Percentiles rank a stretch among this genome's conserved stretches.
phyloP scores from a whole-genome alignment of 2,329 filamentous ascomycete genomes.

The Penicillium sp. region DNA sequence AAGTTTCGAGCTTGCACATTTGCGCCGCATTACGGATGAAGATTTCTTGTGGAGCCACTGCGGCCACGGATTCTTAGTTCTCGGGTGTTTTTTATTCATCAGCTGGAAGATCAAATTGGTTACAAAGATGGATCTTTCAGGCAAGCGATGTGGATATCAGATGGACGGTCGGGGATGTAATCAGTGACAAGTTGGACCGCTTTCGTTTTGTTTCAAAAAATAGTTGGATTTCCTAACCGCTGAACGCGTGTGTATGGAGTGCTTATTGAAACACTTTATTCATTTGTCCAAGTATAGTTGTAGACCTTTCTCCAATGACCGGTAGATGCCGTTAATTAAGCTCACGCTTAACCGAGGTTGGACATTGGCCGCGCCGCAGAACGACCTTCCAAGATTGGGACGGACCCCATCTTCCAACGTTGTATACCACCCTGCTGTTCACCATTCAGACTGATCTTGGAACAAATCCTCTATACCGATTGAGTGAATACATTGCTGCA shows the following conservation, averaged over 20 bases:
- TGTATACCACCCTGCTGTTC: background rate
- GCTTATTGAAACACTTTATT: slow-evolving; percentile 9
- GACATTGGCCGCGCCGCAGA: background rate
- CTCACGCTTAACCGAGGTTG: slow-evolving; percentile 17
- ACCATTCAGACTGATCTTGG: background rate
- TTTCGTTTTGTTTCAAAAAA: slow-evolving; percentile 18
- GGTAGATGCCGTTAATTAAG: slow-evolving; percentile 2
- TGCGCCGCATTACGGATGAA: slow-evolving; percentile 2
- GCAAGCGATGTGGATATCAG: slow-evolving; percentile 2
- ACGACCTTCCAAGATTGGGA: background rate
- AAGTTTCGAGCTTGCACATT: background rate
- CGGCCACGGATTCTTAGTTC: slow-evolving; percentile 6
- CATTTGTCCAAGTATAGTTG: slow-evolving; percentile 5
- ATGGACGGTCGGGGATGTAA: slow-evolving; percentile 16
- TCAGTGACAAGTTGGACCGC: slow-evolving; percentile 9
- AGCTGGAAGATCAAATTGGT: slow-evolving; percentile 6
- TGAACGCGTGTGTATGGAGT: slow-evolving; percentile 19
- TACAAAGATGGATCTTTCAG: slow-evolving; percentile 4
- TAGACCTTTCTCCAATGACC: too few species aligned
- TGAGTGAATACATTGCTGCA: background rate
- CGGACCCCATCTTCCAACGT: background rate
- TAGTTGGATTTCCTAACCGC: slow-evolving; percentile 14
- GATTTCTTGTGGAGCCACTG: background rate
- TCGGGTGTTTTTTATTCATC: slow-evolving; percentile 4
- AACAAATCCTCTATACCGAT: too few species aligned